These are phyloP conservation scores for Globisporangium okanoganense DNA, from an alignment of 352 stramenopile species.

Conservation along the genomic window DNA sequence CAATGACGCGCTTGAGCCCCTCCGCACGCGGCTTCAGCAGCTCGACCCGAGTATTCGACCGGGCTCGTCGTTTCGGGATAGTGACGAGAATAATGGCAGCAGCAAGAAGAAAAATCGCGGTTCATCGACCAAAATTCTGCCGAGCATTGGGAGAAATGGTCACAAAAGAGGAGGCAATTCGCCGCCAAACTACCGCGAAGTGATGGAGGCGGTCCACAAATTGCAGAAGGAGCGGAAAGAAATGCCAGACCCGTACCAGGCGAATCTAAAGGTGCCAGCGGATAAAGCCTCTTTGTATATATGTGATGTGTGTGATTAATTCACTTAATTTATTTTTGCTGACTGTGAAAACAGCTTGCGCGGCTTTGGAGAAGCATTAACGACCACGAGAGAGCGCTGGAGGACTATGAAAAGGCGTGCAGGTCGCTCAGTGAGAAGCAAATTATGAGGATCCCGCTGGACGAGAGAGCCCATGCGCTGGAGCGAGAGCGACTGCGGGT, in stretches of 20 bases:
- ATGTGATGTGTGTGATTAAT: background rate
- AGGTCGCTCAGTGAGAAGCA: constrained; percentile 34
- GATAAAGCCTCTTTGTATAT: background rate
- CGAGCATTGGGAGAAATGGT: constrained; percentile 5
- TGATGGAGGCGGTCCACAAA: constrained; percentile 40
- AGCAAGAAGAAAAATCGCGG: background rate
- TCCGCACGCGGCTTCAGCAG: constrained; percentile 26
- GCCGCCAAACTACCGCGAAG: constrained; percentile 28
- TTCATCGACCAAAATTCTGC: constrained; percentile 5
- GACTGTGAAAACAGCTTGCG: constrained; percentile 31
- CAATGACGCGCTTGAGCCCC: constrained; percentile 18
- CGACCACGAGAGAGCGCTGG: constrained; percentile 40
- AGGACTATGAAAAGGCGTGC: constrained; percentile 48
- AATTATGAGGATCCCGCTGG: constrained; percentile 19
- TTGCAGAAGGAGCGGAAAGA: constrained; percentile 32
- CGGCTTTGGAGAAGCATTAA: constrained; percentile 51
- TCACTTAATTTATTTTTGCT: background rate
- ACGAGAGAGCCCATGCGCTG: constrained; percentile 26
- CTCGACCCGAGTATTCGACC: constrained; percentile 21
- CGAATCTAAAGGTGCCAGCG: constrained; percentile 46
- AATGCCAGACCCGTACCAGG: constrained; percentile 45
- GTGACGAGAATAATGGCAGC: background rate
- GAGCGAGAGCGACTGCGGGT: constrained; percentile 45
- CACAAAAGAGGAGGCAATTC: constrained; percentile 2
- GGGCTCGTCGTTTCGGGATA: background rate